These are phyloP conservation scores for Fusarium luffae DNA, from an alignment of 2,329 filamentous ascomycete species.

Conservation along the genomic window DNA sequence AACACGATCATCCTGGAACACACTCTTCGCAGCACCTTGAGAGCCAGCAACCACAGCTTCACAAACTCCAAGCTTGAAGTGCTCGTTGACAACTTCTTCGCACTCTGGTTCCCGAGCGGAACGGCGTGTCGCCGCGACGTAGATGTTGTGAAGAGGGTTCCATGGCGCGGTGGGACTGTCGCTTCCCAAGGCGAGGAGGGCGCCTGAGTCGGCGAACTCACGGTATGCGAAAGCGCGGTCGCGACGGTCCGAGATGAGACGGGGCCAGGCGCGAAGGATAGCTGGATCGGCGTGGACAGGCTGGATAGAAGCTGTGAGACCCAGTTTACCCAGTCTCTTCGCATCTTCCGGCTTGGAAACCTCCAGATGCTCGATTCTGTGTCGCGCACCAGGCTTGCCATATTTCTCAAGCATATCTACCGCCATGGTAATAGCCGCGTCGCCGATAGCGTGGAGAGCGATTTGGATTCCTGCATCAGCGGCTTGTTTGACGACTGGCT, in stretches of 20 bases:
- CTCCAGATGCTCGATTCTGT: slow-evolving; percentile 73
- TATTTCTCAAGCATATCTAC: slow-evolving; percentile 63
- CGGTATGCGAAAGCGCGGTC: slow-evolving; percentile 70
- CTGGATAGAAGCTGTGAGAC: slow-evolving; percentile 68
- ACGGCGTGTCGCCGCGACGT: slow-evolving; percentile 65
- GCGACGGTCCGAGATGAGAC: slow-evolving; percentile 65
- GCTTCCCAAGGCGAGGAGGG: slow-evolving; percentile 64
- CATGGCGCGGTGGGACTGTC: slow-evolving; percentile 69
- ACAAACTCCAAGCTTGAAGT: slow-evolving; percentile 62
- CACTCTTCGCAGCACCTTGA: slow-evolving; percentile 63
- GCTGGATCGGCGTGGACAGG: slow-evolving; percentile 68
- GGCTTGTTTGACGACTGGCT: slow-evolving; percentile 64
- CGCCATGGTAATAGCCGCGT: slow-evolving; percentile 65
- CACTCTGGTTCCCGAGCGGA: slow-evolving; percentile 60
- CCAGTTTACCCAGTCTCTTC: slow-evolving; percentile 63
- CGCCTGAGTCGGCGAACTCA: slow-evolving; percentile 66
- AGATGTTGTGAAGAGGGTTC: slow-evolving; percentile 63
- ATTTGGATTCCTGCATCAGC: slow-evolving; percentile 65
- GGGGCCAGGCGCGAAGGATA: slow-evolving; percentile 69
- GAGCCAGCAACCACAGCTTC: slow-evolving; percentile 64
- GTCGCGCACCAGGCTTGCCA: slow-evolving; percentile 58
- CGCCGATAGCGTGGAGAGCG: slow-evolving; percentile 72
- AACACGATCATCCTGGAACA: slow-evolving; percentile 60
- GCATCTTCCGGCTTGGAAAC: slow-evolving; percentile 66
- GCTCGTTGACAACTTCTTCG: slow-evolving; percentile 58